A percentile compares a stretch with the other conserved stretches of the same genome.
These are phyloP conservation scores for Spergularia marina DNA, from an alignment of 148 eudicot species.

Conservation along the genomic window DNA sequence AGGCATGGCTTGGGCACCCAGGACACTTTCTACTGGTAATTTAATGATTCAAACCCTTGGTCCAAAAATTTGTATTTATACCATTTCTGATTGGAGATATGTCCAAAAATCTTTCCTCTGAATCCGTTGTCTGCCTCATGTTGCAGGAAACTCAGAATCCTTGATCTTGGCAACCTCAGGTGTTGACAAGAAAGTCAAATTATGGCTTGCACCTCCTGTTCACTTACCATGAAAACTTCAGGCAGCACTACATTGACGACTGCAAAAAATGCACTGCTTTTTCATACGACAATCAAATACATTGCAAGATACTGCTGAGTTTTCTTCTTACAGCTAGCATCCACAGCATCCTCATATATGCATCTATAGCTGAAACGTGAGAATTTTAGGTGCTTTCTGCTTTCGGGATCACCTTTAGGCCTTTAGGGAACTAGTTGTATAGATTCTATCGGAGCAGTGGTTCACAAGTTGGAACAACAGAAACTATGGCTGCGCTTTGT, in stretches of 20 bases:
- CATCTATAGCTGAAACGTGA: background rate
- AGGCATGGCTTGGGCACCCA: conserved; percentile 82
- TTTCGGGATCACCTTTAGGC: background rate
- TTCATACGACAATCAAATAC: background rate
- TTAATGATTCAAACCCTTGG: conserved; percentile 16
- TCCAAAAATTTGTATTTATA: background rate
- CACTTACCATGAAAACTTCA: conserved; percentile 27
- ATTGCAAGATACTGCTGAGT: conserved; percentile 11
- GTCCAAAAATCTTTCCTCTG: background rate
- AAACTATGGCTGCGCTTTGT: background rate
- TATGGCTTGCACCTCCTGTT: conserved; percentile 73
- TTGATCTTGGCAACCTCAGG: conserved; percentile 62
- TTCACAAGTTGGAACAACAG: conserved; percentile 4
- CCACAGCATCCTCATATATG: background rate
- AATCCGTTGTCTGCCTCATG: background rate
- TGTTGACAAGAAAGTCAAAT: conserved; percentile 90
- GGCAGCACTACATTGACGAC: background rate
- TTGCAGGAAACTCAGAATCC: conserved; percentile 50
- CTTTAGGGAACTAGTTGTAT: background rate
- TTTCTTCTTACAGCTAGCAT: conserved; percentile 4
- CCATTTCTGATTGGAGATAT: background rate
- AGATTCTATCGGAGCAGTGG: background rate
- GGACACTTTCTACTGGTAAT: conserved; percentile 51
- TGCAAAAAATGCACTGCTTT: background rate
- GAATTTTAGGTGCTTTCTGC: background rate